Base-by-base conservation (phyloP, 331 rosid genomes). In the Cydonia oblonga region DNA sequence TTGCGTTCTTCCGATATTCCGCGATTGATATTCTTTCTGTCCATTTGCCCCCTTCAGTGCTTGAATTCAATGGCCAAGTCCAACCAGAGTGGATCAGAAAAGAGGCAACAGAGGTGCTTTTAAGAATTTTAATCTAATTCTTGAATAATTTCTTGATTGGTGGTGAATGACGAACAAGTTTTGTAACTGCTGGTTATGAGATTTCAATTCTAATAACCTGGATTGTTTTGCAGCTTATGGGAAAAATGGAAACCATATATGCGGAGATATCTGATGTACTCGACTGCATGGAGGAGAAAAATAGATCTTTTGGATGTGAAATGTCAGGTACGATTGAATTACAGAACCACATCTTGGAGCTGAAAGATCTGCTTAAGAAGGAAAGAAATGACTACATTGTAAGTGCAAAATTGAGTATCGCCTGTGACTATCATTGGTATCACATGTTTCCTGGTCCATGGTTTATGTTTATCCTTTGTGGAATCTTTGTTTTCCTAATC, bases 21-120 rank as follows among this genome's bases (percentile, higher is more conserved):
- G 89, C 93, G 26, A 95, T 95, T 61, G 96, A 91, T 76, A 82
- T 90, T 78, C 96, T 89, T 29, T 89, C 96, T 42, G 97, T 95
- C 70, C 85, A 81, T 72, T 84, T 95, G 76, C 99, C 99, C 12
- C 96, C 97, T 18, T 84, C 96, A 35, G 79, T 87, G 73, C 84
- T 96, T 64, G 96, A 90, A 72, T 96, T 96, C 79, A 80, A 78
- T 49, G 89, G 90, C 71, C 81, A 88, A 72, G 73, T 76, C 51
- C 93, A 82, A 75, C 91, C 84, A 72, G 96, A 87, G 66, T 96
- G 96, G 92, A 76, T 84, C 42, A 84, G 85, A 75, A 87, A 84
- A 81, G 96, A 87, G 86, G 96, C 96, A 42, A 76, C 76, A 54
- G 92, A 96, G 99, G 99, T 96, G 73, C 64, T 54, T 74, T 76